Evolutionary conservation across 805 yeast species (phyloP), one percentile per base, ranked within the genome.

Genomic region (Metschnikowia baotianmanensis): DNA sequence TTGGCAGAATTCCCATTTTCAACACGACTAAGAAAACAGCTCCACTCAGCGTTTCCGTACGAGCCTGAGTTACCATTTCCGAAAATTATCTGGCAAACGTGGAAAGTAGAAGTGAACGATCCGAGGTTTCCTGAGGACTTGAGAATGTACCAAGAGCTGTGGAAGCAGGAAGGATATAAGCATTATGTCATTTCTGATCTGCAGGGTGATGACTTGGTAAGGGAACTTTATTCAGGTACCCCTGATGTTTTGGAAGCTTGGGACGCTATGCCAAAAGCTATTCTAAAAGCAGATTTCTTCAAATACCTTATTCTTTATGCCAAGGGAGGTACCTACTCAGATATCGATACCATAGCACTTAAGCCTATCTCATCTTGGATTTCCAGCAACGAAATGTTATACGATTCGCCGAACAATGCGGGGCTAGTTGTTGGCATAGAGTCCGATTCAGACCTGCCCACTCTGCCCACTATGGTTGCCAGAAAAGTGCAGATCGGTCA

Each of bases 371-470:
- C 75, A 15, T 53, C 69, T 16, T 93, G 99, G 99, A 67, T 82
- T n/a, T 78, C 91, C 0, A 60, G 63, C 29, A 63, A 72, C 42
- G 52, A 40, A 25, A 61, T 47, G 11, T 39, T 61, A 3, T 37
- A 54, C 29, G 66, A 47, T 11, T 55, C 63, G 38, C 55, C 61
- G 27, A 59, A 56, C 42, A 58, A 59, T n/a, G 76, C 87, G 2
- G 98, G 98, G 0, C 69, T 91, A 17, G 81, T 83, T 3, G 77
- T 91, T 6, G 98, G 98, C 0, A 86, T 91, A 31, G 99, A 93
- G 60, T 97, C 97, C 1, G 99, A 91, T 54, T 96, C 98, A 0
- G 97, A 91, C 59, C 72, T 97, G 51, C 83, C 83, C 0, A 98
- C 93, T 62, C 91, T 98, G 99, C 67, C 75, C 21, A 83, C 83